phyloP scores from a whole-genome alignment of 768 basidiomycete species.

The Psilocybe sp. region DNA sequence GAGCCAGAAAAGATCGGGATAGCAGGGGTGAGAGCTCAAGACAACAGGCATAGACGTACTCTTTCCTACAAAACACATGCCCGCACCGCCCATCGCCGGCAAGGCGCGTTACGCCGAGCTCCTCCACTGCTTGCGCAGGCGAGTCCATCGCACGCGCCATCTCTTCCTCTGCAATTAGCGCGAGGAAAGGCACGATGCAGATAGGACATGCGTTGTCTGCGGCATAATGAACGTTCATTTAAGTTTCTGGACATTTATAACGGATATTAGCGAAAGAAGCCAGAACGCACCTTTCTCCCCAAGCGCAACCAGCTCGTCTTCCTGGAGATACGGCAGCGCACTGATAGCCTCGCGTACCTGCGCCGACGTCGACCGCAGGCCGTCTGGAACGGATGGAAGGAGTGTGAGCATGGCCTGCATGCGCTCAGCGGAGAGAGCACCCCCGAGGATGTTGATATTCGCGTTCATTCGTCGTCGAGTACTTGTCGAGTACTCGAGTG shows the following conservation, averaged over 20 bases:
- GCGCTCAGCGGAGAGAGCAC: too few relatives aligned
- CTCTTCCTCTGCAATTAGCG: slow-evolving; percentile 74
- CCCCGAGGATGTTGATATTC: too few relatives aligned
- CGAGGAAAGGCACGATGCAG: slow-evolving; percentile 67
- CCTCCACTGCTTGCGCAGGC: slow-evolving; percentile 67
- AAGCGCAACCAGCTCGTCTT: slow-evolving; percentile 43
- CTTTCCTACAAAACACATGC: slow-evolving; percentile 80
- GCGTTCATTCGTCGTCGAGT: too few relatives aligned
- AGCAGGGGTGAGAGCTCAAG: too few relatives aligned
- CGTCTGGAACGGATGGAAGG: slow-evolving; percentile 17
- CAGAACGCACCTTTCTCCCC: slow-evolving; percentile 43
- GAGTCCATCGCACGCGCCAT: slow-evolving; percentile 74
- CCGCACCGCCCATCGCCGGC: slow-evolving; percentile 49
- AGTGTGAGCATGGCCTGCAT: too few relatives aligned
- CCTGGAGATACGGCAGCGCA: slow-evolving; percentile 44
- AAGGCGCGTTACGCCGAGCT: slow-evolving; percentile 68
- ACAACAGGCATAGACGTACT: slow-evolving; percentile 49
- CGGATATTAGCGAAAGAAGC: neutral
- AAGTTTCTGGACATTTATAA: neutral
- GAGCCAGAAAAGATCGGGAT: neutral
- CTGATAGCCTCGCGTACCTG: slow-evolving; percentile 39
- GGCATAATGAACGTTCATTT: neutral
- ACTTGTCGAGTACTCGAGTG: too few relatives aligned
- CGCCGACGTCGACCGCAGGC: too few relatives aligned
- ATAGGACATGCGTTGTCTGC: slow-evolving; percentile 74